These are phyloP conservation scores for Ascochyta koolunga DNA, from an alignment of 2,329 filamentous ascomycete species.

Conservation along the genomic window DNA sequence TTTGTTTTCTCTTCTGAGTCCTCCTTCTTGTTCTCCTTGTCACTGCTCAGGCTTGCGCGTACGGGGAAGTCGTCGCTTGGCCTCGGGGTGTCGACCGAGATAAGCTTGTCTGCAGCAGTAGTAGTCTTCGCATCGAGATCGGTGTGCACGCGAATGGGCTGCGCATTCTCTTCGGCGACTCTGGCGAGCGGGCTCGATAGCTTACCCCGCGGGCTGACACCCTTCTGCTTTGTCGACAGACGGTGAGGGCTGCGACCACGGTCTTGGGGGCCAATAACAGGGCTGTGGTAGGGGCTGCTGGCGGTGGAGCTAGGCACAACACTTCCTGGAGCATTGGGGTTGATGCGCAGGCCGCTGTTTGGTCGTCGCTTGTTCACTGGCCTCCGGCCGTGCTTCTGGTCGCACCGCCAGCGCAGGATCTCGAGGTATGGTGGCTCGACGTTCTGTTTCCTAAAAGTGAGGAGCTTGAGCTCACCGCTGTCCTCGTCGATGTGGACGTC, in stretches of 20 bases:
- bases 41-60: conserved; percentile 45
- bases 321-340: conserved; percentile 55
- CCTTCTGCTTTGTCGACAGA: conserved; percentile 63
- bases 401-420: conserved; percentile 91
- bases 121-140: conserved; percentile 40
- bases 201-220: conserved; percentile 68
- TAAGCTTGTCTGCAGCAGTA: conserved; percentile 47
- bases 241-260: conserved; percentile 76
- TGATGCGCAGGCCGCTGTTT: conserved; percentile 58
- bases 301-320: conserved; percentile 57
- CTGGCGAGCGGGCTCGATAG: conserved; percentile 75
- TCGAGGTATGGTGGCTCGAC: conserved; percentile 94
- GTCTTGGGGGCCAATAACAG: conserved; percentile 61
- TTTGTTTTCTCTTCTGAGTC: conserved; percentile 28
- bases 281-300: conserved; percentile 67
- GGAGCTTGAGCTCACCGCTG: conserved; percentile 84
- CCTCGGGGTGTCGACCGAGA: conserved; percentile 50
- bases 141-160: conserved; percentile 47
- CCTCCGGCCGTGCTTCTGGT: conserved; percentile 85
- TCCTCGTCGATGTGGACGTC: conserved; percentile 96
- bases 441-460: conserved; percentile 79
- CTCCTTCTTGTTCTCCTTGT: conserved; percentile 47
- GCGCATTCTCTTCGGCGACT: conserved; percentile 70
- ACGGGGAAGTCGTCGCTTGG: conserved; percentile 46
- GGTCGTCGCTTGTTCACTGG: conserved; percentile 52